Percentiles rank a stretch among this genome's conserved stretches.
These are phyloP conservation scores for Ramularia endophylla DNA, from an alignment of 2,329 filamentous ascomycete genomes.

Conservation along the genomic window DNA sequence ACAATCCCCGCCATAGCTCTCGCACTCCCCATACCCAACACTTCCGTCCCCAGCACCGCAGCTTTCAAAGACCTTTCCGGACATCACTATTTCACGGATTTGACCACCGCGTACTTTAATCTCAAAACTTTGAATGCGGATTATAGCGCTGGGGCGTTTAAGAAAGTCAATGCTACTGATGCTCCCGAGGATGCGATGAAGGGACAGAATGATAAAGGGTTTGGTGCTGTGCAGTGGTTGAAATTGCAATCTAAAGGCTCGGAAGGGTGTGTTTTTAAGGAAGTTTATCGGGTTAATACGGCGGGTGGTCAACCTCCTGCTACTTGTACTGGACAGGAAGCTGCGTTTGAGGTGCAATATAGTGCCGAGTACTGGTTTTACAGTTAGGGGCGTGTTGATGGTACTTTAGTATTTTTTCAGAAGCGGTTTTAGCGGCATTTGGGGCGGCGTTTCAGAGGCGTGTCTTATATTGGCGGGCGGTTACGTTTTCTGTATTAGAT, in stretches of 20 bases:
- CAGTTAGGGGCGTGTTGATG: constrained; percentile 2
- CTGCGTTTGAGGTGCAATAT: constrained; percentile 69
- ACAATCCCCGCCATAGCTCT: constrained; percentile 63
- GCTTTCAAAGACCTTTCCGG: constrained; percentile 62
- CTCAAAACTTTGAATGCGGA: constrained; percentile 52
- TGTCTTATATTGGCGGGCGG: too few species aligned
- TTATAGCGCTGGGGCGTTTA: constrained; percentile 57
- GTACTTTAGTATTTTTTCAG: too few species aligned
- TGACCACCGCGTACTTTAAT: constrained; percentile 72
- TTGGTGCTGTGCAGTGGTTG: constrained; percentile 74
- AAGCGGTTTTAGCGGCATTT: too few species aligned
- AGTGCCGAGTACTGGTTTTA: constrained; percentile 71
- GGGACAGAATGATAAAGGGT: constrained; percentile 53
- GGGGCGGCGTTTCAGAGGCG: too few species aligned
- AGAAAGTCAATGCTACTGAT: constrained; percentile 54
- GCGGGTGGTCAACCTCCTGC: constrained; percentile 71
- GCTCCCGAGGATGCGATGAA: constrained; percentile 58
- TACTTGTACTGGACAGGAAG: constrained; percentile 61
- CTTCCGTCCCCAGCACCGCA: constrained; percentile 39
- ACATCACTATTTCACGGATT: constrained; percentile 72
- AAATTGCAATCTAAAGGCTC: constrained; percentile 52
- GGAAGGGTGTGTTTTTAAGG: constrained; percentile 56
- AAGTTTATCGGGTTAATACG: constrained; percentile 79
- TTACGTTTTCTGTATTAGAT: too few species aligned
- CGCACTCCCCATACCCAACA: constrained; percentile 50